A percentile compares a stretch with the other conserved stretches of the same genome.
Conservation (phyloP, 148 eudicot species). For the Amaranthus palmeri region DNA sequence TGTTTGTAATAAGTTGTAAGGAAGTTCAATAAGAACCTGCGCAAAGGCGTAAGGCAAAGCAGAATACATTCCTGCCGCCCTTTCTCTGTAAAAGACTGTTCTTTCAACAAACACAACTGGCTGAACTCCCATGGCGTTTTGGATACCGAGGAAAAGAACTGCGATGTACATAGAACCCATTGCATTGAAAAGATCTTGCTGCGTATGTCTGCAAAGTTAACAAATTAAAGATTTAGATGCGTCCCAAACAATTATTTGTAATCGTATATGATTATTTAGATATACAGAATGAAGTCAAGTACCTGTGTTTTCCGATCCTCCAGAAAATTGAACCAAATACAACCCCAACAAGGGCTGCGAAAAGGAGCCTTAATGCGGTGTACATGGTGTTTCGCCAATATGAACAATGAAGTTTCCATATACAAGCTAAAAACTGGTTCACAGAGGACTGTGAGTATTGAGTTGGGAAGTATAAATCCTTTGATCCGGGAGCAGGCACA, state of each 20-base stretch:
- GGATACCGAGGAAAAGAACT: conserved; percentile 46
- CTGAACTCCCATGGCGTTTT: conserved; percentile 50
- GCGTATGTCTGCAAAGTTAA: conserved; percentile 24
- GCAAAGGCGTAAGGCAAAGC: conserved; percentile 64
- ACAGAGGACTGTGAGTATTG: conserved; percentile 43
- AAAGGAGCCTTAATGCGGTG: conserved; percentile 50
- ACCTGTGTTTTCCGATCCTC: conserved; percentile 44
- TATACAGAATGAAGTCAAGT: neutral
- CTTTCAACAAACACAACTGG: conserved; percentile 60
- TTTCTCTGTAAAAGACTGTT: conserved; percentile 64
- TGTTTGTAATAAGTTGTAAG: conserved; percentile 50
- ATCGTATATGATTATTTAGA: no score
- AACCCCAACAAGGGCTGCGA: conserved; percentile 41
- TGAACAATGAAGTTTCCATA: conserved; percentile 59
- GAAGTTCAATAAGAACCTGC: conserved; percentile 64
- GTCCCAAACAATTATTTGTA: no score
- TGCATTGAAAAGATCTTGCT: conserved; percentile 53
- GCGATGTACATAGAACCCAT: conserved; percentile 64
- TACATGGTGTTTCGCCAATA: conserved; percentile 62
- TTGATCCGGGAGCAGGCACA: conserved; percentile 44
- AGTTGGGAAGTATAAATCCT: conserved; percentile 48
- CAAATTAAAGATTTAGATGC: neutral
- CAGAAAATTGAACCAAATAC: conserved; percentile 60
- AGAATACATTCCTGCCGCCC: conserved; percentile 74
- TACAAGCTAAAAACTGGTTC: conserved; percentile 47